Conservation (phyloP, 495 filamentous ascomycete genomes). For the Xylaria grammica region DNA sequence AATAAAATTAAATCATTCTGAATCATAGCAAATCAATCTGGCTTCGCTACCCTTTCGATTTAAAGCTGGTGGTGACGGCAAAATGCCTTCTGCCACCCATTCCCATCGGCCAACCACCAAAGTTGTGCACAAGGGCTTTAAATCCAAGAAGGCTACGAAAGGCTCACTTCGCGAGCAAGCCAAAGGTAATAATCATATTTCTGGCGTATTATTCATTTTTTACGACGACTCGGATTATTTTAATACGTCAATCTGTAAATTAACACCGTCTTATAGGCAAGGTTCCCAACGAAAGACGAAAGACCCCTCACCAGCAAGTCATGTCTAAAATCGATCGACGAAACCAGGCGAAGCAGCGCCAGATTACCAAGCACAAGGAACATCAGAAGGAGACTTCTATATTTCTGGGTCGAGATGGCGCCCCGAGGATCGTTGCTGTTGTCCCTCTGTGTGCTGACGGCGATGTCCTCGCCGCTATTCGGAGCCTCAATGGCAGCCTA, state of each 20-base stretch:
- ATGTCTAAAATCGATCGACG: conserved; percentile 95
- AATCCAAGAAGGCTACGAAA: conserved; percentile 88
- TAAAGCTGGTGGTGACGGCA: conserved; percentile 76
- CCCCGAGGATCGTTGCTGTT: conserved; percentile 89
- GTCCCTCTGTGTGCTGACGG: conserved; percentile 79
- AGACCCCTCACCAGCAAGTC: conserved; percentile 91
- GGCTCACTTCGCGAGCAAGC: conserved; percentile 76
- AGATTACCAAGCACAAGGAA: conserved; percentile 78
- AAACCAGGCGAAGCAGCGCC: conserved; percentile 89
- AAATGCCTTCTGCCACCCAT: conserved; percentile 67
- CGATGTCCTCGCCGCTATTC: conserved; percentile 69
- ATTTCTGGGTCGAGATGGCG: conserved; percentile 83
- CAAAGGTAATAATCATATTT: conserved; percentile 66
- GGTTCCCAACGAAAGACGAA: conserved; percentile 63
- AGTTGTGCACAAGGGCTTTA: conserved; percentile 82
- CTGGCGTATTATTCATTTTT: neutral
- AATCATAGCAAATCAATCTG: no score
- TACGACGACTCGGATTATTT: neutral
- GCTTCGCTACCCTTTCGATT: conserved; percentile 84
- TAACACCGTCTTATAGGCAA: conserved; percentile 40
- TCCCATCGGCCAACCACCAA: conserved; percentile 94
- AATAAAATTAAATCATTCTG: no score
- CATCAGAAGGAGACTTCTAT: conserved; percentile 75
- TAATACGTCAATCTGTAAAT: conserved; percentile 5
- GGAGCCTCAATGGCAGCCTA: conserved; percentile 73